phyloP scores from a whole-genome alignment of 305 asterid species.

The Fraxinus floribunda region DNA sequence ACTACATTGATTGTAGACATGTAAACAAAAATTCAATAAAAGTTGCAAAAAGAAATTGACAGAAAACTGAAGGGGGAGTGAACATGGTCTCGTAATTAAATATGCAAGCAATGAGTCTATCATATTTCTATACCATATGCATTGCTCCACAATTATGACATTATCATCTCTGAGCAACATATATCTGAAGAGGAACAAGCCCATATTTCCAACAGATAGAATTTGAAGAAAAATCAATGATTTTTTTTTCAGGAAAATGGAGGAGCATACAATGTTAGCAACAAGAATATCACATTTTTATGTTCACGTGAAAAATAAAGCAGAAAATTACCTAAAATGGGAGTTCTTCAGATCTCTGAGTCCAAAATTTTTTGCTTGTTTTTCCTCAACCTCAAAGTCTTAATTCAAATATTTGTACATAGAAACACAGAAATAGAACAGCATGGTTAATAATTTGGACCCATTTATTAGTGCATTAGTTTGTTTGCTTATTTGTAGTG shows the following conservation, averaged over 20 bases:
- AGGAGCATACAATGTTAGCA: conserved; percentile 7
- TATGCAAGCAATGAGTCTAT: not conserved
- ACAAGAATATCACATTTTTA: not conserved
- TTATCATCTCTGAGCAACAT: too few species aligned
- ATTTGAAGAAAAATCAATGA: conserved; percentile 3
- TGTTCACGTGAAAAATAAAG: not conserved
- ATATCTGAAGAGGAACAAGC: not conserved
- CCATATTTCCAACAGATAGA: conserved; percentile 9
- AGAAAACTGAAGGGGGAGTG: not conserved
- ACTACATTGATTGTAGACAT: too few species aligned
- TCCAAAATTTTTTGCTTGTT: not conserved
- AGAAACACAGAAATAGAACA: not conserved
- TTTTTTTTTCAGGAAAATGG: not conserved
- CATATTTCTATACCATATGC: too few species aligned
- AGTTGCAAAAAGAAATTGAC: not conserved
- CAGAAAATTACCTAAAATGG: conserved; percentile 32
- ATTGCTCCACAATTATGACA: too few species aligned
- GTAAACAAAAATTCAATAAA: not conserved
- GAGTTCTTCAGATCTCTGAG: conserved; percentile 32
- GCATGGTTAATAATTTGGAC: not conserved
- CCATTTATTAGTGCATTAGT: not conserved
- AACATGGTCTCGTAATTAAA: not conserved
- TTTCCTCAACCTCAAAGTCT: not conserved
- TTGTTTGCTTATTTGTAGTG: not conserved
- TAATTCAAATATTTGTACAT: not conserved